phyloP scores from a whole-genome alignment of 163 green algal species.

The Volvox carteri region DNA sequence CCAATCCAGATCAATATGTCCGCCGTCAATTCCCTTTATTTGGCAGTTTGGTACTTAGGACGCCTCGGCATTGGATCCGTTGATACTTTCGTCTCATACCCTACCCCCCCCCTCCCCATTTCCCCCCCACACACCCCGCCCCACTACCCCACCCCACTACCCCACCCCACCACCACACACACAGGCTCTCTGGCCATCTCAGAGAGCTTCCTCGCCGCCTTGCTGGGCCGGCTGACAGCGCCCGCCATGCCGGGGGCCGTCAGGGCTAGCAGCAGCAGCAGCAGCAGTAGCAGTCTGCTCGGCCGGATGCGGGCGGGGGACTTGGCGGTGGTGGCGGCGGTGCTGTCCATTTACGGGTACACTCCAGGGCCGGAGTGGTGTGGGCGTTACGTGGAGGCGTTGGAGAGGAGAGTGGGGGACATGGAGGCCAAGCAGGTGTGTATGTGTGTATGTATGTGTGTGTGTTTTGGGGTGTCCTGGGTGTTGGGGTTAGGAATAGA shows the following conservation, averaged over 20 bases:
- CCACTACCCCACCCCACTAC: neutral
- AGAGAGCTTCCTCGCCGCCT: slow-evolving; percentile 36
- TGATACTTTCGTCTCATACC: no score
- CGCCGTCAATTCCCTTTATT: no score
- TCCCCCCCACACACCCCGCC: neutral
- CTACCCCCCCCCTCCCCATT: neutral
- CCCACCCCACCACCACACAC: neutral
- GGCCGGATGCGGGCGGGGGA: neutral
- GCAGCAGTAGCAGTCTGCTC: slow-evolving; percentile 22
- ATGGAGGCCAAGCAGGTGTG: slow-evolving; percentile 46
- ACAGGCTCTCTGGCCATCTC: slow-evolving; percentile 39
- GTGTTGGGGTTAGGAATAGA: no score
- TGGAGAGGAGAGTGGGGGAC: neutral
- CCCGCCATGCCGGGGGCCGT: neutral
- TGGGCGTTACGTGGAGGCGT: slow-evolving; percentile 16
- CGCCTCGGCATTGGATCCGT: no score
- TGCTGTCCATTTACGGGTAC: slow-evolving; percentile 55
- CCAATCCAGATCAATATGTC: no score
- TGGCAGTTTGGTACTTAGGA: no score
- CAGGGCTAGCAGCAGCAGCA: neutral
- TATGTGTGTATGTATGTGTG: no score
- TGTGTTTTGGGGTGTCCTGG: no score
- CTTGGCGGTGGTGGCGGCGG: slow-evolving; percentile 50
- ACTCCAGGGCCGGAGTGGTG: neutral
- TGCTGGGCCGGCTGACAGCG: slow-evolving; percentile 13